Conservation (phyloP, 495 filamentous ascomycete genomes). For the Daldinia vernicosa region DNA sequence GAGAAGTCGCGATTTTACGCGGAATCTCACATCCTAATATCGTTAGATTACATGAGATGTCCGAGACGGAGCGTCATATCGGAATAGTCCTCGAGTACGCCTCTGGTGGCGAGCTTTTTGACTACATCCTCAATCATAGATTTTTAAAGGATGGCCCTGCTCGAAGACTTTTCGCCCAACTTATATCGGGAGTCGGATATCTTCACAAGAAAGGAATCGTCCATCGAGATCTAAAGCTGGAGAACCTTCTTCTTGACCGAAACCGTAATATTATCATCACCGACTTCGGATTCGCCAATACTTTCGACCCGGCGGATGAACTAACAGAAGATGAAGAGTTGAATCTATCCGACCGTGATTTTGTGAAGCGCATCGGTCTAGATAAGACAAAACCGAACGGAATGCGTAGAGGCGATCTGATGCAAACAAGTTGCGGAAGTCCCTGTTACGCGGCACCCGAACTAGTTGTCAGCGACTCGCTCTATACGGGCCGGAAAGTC, state of each 20-base stretch:
- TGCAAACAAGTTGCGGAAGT: slow-evolving; percentile 84
- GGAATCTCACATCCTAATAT: slow-evolving; percentile 95
- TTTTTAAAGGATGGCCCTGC: slow-evolving; percentile 95
- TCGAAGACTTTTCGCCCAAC: slow-evolving; percentile 90
- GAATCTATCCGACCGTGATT: slow-evolving; percentile 83
- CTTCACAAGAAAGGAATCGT: slow-evolving; percentile 99
- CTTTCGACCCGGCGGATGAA: slow-evolving; percentile 89
- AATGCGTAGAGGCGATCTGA: slow-evolving; percentile 74
- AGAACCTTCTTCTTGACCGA: slow-evolving; percentile 94
- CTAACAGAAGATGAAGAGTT: slow-evolving; percentile 90
- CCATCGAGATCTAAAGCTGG: slow-evolving; percentile 95
- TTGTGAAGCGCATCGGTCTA: slow-evolving; percentile 78
- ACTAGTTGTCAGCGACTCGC: slow-evolving; percentile 94
- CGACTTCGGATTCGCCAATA: slow-evolving; percentile 99
- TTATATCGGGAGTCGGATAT: slow-evolving; percentile 97
- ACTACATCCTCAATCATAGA: slow-evolving; percentile 95
- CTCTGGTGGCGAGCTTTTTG: slow-evolving; percentile 96
- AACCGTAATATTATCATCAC: slow-evolving; percentile 99
- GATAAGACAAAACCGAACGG: slow-evolving; percentile 69
- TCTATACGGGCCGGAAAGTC: slow-evolving; percentile 97
- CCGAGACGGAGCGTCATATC: slow-evolving; percentile 94
- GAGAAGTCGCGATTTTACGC: slow-evolving; percentile 90
- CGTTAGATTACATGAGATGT: slow-evolving; percentile 97
- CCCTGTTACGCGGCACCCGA: slow-evolving; percentile 97
- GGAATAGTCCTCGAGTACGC: slow-evolving; percentile 99